Base-by-base conservation (phyloP, 176 grass and related monocot genomes). In the Raddia guianensis region DNA sequence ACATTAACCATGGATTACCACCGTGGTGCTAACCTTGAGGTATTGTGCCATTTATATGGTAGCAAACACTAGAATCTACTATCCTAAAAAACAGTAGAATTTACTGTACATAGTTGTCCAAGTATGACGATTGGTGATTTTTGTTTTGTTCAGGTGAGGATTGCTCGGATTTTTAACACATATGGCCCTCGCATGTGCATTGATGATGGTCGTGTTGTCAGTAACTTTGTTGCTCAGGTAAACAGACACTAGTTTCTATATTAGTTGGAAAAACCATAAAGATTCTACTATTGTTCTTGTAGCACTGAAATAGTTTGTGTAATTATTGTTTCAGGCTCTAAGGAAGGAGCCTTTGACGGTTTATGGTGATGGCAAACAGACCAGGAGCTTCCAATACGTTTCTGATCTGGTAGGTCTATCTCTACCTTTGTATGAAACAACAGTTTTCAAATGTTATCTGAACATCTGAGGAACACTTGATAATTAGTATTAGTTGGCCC, bases 141-240 rank as follows among this genome's bases (percentile, higher is more conserved):
- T 65, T 84, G 21, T 27, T 79, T 2, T 37, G 18, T 80, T 73
- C 58, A 97, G 91, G 91, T 97, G 58, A 84, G 94, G 65, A 97
- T 94, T 32, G 89, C 91, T 82, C 87, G 94, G 54, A 94, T 97
- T 72, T 94, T 97, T 45, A 97, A 97, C 82, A 94, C 94, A 33
- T 97, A 97, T 14, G 87, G 91, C 18, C 94, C 94, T 58, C 91
- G 87, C 76, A 97, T 97, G 91, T 97, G 94, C 83, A 97, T 97
- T 7, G 94, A 97, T 63, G 94, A 97, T 82, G 94, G 94, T 3
- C 94, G 91, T 70, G 91, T 97, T 44, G 94, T 97, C 76, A 97
- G 94, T 65, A 97, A 97, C 80, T 97, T 97, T 76, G 94, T 97
- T 73, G 91, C 91, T 69, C 94, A 97, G 94, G 94, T 94, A 88